phyloP scores from a whole-genome alignment of 768 basidiomycete genomes.

The Phanerochaete carnosa region DNA sequence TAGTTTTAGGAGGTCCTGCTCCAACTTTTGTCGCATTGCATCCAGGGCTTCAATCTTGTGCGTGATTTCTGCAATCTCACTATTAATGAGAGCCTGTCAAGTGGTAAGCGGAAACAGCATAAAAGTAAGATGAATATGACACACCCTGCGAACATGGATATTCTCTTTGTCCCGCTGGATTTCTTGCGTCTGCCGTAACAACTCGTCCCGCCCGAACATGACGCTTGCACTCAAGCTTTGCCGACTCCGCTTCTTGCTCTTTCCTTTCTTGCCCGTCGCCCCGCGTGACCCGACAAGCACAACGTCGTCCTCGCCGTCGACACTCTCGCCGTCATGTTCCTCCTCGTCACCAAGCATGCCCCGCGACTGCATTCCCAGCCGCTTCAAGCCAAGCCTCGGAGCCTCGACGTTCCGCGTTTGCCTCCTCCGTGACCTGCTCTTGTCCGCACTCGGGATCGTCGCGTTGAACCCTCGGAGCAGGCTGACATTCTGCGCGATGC shows the following conservation, averaged over 20 bases:
- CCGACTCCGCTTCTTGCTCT: conserved; percentile 48
- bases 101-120: conserved; percentile 5
- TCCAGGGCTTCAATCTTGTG: conserved; percentile 87
- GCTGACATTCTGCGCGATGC: conserved; percentile 70
- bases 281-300: conserved; percentile 50
- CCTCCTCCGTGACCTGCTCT: conserved; percentile 69
- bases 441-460: conserved; percentile 87
- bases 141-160: conserved; percentile 79
- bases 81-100: conserved; percentile 73
- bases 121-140: conserved; percentile 25
- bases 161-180: conserved; percentile 92
- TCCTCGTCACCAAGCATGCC: conserved; percentile 58
- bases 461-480: conserved; percentile 91
- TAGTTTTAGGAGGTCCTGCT: conserved; percentile 77
- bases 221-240: conserved; percentile 69
- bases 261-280: conserved; percentile 34
- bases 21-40: conserved; percentile 72
- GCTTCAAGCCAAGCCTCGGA: conserved; percentile 74
- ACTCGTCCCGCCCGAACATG: conserved; percentile 78
- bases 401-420: conserved; percentile 80
- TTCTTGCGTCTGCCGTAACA: conserved; percentile 79
- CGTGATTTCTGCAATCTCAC: conserved; percentile 86
- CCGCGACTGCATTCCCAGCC: conserved; percentile 72
- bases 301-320: conserved; percentile 75
- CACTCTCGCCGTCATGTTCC: conserved; percentile 50